Evolutionary conservation across 2,329 filamentous ascomycete genomes (phyloP).

Genomic region (Emydomyces testavorans): DNA sequence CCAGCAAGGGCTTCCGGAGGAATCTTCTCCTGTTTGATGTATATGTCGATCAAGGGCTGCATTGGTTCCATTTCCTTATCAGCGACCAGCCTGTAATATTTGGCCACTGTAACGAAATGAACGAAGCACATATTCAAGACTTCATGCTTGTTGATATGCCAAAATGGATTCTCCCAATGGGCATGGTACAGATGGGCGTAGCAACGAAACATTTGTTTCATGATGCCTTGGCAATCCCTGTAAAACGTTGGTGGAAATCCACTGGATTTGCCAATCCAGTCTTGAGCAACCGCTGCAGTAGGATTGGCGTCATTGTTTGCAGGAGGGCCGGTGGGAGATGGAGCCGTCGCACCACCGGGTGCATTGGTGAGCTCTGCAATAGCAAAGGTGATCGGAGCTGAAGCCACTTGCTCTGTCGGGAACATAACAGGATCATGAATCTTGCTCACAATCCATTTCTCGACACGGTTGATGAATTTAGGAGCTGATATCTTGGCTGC

Average conservation of each 20-base stretch:
- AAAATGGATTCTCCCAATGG: slow-evolving; percentile 76
- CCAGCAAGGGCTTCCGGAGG: slow-evolving; percentile 50
- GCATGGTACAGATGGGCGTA: slow-evolving; percentile 98
- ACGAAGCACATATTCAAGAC: slow-evolving; percentile 80
- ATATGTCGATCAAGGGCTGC: slow-evolving; percentile 86
- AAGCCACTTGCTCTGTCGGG: slow-evolving; percentile 66
- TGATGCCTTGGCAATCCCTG: slow-evolving; percentile 81
- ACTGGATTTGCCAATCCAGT: slow-evolving; percentile 82
- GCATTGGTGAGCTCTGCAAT: slow-evolving; percentile 43
- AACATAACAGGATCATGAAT: slow-evolving; percentile 84
- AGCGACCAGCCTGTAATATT: slow-evolving; percentile 69
- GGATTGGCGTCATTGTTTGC: slow-evolving; percentile 35
- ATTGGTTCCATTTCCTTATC: slow-evolving; percentile 90
- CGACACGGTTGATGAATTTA: slow-evolving; percentile 90
- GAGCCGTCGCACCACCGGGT: slow-evolving; percentile 29
- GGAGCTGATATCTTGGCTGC: slow-evolving; percentile 85
- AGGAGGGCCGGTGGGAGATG: slow-evolving; percentile 42
- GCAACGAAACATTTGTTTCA: slow-evolving; percentile 97
- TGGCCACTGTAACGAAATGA: slow-evolving; percentile 70
- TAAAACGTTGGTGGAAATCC: slow-evolving; percentile 88
- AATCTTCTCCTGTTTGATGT: slow-evolving; percentile 79
- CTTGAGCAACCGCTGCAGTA: slow-evolving; percentile 46
- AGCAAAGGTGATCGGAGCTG: slow-evolving; percentile 45
- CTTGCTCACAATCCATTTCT: slow-evolving; percentile 95
- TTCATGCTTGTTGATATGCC: slow-evolving; percentile 59